phyloP scores from a whole-genome alignment of 2,329 filamentous ascomycete genomes.

The Trichoderma sp. region DNA sequence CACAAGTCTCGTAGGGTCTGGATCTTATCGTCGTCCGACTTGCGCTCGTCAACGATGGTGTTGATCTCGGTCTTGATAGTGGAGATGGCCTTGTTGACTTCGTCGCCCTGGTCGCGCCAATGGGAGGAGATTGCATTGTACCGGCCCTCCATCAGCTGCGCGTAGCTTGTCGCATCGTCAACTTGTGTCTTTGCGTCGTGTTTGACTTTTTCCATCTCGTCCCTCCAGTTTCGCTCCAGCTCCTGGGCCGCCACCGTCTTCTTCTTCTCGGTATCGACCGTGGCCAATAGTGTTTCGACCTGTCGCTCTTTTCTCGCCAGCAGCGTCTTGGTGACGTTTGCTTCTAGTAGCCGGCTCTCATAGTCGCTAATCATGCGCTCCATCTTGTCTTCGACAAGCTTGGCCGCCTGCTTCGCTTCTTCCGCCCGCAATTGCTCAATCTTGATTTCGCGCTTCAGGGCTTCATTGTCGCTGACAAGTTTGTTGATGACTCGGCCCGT shows the following conservation, averaged over 20 bases:
- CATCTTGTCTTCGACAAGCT: conserved; percentile 70
- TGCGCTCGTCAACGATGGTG: conserved; percentile 57
- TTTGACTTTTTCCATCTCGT: conserved; percentile 63
- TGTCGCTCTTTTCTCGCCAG: conserved; percentile 74
- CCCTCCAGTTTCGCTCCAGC: conserved; percentile 62
- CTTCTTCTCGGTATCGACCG: conserved; percentile 65
- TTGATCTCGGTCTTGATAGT: conserved; percentile 57
- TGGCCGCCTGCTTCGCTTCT: conserved; percentile 69
- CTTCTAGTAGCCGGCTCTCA: conserved; percentile 68
- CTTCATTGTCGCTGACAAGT: conserved; percentile 78
- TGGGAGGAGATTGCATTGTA: conserved; percentile 68
- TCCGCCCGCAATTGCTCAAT: conserved; percentile 66
- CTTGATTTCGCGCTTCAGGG: conserved; percentile 71
- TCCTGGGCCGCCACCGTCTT: conserved; percentile 61
- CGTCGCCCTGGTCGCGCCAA: conserved; percentile 66
- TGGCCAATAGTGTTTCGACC: conserved; percentile 66
- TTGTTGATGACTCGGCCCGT: conserved; percentile 79
- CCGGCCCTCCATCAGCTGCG: conserved; percentile 68
- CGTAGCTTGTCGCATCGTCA: conserved; percentile 65
- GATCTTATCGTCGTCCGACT: conserved; percentile 63
- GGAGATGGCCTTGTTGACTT: conserved; percentile 55
- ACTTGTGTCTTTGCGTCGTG: conserved; percentile 63
- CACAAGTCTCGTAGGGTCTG: conserved; percentile 66
- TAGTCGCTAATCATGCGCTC: conserved; percentile 68
- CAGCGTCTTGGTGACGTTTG: conserved; percentile 69